phyloP scores from a whole-genome alignment of 768 basidiomycete genomes.

The Tricholoma hemisulphureum region DNA sequence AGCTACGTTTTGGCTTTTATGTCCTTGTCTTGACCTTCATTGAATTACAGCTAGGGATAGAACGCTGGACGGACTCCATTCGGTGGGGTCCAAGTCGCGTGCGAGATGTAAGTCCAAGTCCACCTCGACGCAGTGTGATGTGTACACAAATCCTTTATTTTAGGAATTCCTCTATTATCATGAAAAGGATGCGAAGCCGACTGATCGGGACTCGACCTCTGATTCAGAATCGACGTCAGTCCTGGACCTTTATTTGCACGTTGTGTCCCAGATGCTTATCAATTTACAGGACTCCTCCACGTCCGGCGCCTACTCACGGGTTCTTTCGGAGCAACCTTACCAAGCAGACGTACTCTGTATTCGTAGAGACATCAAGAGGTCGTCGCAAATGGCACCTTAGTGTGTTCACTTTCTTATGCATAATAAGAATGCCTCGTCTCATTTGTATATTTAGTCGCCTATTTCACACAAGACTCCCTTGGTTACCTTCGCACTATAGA shows the following conservation, averaged over 20 bases:
- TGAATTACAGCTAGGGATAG: conserved; percentile 60
- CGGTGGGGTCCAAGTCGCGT: conserved; percentile 80
- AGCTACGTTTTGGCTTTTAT: conserved; percentile 20
- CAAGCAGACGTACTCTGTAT: conserved; percentile 82
- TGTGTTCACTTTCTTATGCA: conserved; percentile 32
- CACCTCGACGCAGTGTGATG: neutral
- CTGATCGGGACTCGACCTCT: conserved; percentile 46
- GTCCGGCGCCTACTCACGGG: conserved; percentile 23
- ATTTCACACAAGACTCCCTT: conserved; percentile 66
- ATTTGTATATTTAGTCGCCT: conserved; percentile 54
- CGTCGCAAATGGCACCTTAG: conserved; percentile 81
- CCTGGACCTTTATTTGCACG: neutral
- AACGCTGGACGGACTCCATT: conserved; percentile 80
- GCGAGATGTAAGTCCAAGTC: conserved; percentile 59
- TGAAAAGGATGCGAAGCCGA: conserved; percentile 54
- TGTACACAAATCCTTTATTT: conserved; percentile 4
- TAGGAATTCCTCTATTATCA: conserved; percentile 80
- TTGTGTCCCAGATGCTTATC: conserved; percentile 1
- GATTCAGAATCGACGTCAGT: conserved; percentile 53
- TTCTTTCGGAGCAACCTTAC: conserved; percentile 49
- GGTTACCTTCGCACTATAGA: conserved; percentile 58
- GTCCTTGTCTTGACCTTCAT: conserved; percentile 12
- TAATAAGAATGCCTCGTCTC: conserved; percentile 8
- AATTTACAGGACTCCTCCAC: conserved; percentile 21
- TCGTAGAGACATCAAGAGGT: conserved; percentile 63